Percentiles rank a stretch among this genome's conserved stretches.
Conservation (phyloP, 108 stramenopile genomes). For the Hondaea fermentalgiana region DNA sequence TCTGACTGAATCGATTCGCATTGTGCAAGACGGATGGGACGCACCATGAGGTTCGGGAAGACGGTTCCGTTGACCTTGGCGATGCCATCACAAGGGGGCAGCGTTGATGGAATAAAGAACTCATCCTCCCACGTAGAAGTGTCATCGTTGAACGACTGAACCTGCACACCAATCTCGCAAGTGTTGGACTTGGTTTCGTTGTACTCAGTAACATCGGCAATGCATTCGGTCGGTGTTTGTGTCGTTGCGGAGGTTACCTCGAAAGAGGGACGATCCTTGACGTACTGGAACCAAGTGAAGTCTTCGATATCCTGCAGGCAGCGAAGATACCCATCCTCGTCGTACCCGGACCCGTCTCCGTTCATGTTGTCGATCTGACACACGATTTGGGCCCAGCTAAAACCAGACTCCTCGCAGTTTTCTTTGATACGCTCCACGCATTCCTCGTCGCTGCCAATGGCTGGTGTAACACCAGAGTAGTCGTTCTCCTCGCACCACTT, state of each 20-base stretch:
- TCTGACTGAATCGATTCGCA: not conserved
- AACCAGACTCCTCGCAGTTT: not conserved
- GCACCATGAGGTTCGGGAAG: not conserved
- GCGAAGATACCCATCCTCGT: not conserved
- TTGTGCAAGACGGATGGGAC: not conserved
- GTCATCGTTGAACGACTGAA: not conserved
- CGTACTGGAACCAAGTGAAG: not conserved
- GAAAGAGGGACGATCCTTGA: not conserved
- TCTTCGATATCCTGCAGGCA: not conserved
- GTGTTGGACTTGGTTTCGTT: not conserved
- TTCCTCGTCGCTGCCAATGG: not conserved
- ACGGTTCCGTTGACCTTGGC: not conserved
- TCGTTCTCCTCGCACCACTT: not conserved
- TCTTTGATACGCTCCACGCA: not conserved
- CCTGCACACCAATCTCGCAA: not conserved
- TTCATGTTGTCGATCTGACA: not conserved
- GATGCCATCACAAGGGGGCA: not conserved
- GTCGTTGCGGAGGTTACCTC: not conserved
- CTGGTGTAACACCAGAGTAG: not conserved
- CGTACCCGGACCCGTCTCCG: not conserved
- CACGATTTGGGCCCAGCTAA: not conserved
- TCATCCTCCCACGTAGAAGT: not conserved
- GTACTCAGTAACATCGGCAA: not conserved
- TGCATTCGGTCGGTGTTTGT: not conserved
- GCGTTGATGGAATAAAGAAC: not conserved